Conservation (phyloP, 1,139 yeast species). For the Candida sanyaensis region DNA sequence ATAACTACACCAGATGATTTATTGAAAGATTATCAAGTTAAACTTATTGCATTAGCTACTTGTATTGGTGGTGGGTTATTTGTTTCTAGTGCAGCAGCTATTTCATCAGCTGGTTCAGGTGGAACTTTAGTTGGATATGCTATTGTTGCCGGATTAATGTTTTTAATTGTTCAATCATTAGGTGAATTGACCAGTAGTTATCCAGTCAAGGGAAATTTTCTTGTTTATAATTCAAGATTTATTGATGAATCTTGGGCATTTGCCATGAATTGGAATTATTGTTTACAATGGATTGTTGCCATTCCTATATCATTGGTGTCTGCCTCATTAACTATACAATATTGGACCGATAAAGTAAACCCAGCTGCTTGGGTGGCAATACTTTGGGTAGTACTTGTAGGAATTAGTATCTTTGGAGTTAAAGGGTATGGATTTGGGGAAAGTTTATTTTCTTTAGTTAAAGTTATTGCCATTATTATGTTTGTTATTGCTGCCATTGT, state of each 20-base stretch:
- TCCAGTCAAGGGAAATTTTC: constrained; percentile 45
- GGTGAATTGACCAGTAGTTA: constrained; percentile 43
- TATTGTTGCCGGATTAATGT: constrained; percentile 27
- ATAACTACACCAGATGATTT: constrained; percentile 15
- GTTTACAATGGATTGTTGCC: constrained; percentile 38
- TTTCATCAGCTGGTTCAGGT: constrained; percentile 66
- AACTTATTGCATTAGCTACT: constrained; percentile 81
- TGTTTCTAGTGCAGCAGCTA: constrained; percentile 34
- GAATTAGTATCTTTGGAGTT: constrained; percentile 43
- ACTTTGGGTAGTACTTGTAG: constrained; percentile 35
- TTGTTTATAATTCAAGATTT: constrained; percentile 40
- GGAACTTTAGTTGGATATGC: constrained; percentile 58
- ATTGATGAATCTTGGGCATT: constrained; percentile 45
- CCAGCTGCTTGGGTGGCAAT: constrained; percentile 43
- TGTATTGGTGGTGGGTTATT: constrained; percentile 66
- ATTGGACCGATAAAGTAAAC: constrained; percentile 38
- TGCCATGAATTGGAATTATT: constrained; percentile 48
- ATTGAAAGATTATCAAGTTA: constrained; percentile 36
- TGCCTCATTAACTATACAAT: constrained; percentile 41
- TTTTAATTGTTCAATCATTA: constrained; percentile 40
- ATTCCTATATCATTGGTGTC: constrained; percentile 41
- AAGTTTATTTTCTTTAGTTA: constrained; percentile 37
- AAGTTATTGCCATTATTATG: constrained; percentile 41
- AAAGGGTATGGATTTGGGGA: constrained; percentile 50
- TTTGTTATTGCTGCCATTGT: constrained; percentile 43